phyloP scores from a whole-genome alignment of 208 protist genomes.

The Endotrypanum monterogeii region DNA sequence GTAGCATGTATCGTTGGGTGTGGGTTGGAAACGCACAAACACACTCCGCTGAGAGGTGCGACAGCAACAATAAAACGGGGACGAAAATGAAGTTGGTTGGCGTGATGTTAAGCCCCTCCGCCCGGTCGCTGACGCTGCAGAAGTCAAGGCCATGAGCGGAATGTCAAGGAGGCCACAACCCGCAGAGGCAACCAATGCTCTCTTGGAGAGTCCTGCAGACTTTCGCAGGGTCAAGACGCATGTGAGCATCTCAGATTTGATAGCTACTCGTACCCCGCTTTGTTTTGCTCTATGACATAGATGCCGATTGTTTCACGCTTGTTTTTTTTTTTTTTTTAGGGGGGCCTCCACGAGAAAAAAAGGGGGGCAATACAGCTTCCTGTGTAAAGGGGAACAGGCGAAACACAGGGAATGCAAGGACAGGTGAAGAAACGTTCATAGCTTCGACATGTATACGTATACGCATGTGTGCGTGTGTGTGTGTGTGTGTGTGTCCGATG shows the following conservation, averaged over 20 bases:
- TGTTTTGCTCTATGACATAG: neutral
- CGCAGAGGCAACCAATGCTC: neutral
- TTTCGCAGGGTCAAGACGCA: neutral
- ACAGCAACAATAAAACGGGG: neutral
- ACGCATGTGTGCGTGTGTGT: slow-evolving; percentile 3
- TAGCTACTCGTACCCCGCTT: neutral
- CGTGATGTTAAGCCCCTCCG: slow-evolving; percentile 1
- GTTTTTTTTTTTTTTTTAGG: too few species aligned
- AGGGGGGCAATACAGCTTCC: neutral
- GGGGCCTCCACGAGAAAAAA: too few species aligned
- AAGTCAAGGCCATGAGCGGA: neutral
- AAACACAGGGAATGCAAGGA: too few species aligned
- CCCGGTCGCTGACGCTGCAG: neutral
- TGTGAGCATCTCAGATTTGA: neutral
- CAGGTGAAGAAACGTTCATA: neutral
- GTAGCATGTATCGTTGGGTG: slow-evolving; percentile 85
- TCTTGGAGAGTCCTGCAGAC: neutral
- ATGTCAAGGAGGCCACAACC: neutral
- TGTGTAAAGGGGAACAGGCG: too few species aligned
- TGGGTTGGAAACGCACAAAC: slow-evolving; percentile 82
- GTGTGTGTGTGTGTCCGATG: neutral
- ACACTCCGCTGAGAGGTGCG: slow-evolving; percentile 22
- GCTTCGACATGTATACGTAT: slow-evolving; percentile 1
- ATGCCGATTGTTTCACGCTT: neutral
- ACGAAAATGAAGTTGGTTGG: neutral